Percentiles rank a stretch among this genome's conserved stretches.
Conservation (phyloP, 2,329 filamentous ascomycete genomes). For the Aciculosporium take region DNA sequence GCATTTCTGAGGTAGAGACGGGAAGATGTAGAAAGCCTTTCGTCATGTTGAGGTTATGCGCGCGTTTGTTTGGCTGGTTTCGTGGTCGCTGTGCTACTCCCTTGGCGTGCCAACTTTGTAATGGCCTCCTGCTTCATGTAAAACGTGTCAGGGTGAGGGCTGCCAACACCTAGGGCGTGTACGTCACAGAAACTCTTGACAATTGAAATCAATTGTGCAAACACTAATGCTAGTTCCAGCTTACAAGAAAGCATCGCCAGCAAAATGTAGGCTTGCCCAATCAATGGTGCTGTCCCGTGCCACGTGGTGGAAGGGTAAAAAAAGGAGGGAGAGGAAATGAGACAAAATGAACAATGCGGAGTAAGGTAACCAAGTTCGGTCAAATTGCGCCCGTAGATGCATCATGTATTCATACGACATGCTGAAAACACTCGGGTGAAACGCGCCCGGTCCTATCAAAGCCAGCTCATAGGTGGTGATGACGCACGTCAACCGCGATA, state of each 20-base stretch:
- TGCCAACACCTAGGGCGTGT: neutral
- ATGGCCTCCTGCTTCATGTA: neutral
- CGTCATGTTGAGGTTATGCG: neutral
- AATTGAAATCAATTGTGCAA: neutral
- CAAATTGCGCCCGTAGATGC: conserved; percentile 7
- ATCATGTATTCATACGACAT: conserved; percentile 4
- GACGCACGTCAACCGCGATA: neutral
- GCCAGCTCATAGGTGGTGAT: neutral
- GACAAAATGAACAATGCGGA: neutral
- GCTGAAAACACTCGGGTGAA: neutral
- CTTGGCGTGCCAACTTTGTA: neutral
- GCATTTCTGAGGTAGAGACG: conserved; percentile 11
- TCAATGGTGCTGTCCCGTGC: neutral
- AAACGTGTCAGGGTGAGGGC: too few species aligned
- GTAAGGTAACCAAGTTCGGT: conserved; percentile 1
- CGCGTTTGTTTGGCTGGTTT: neutral
- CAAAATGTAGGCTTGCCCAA: neutral
- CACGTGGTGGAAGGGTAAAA: neutral
- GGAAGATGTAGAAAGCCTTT: neutral
- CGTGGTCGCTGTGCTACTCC: neutral
- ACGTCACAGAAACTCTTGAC: neutral
- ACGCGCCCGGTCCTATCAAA: neutral
- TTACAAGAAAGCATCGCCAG: neutral
- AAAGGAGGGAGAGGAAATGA: neutral
- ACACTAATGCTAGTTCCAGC: neutral